A percentile compares a stretch with the other conserved stretches of the same genome.
Conservation (phyloP, 345 rosid genomes). For the Pistacia integerrima region DNA sequence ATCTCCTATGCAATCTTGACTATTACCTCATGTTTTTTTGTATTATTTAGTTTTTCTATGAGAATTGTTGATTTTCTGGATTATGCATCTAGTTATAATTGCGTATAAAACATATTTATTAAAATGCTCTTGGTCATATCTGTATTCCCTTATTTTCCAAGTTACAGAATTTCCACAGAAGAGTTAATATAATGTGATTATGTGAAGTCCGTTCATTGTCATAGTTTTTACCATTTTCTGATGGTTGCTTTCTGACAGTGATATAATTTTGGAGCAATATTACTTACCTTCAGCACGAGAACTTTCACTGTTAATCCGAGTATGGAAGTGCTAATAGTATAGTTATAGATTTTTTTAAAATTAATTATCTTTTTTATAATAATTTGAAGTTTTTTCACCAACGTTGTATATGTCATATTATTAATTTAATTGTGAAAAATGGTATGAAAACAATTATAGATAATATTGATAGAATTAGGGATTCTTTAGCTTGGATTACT, state of each 20-base stretch:
- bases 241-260: not conserved
- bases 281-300: slow-evolving; percentile 68
- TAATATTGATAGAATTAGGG: too few relatives aligned
- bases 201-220: not conserved
- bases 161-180: not conserved
- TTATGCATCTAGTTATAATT: not conserved
- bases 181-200: not conserved
- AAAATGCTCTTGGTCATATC: not conserved
- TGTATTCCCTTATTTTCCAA: not conserved
- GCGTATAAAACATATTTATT: not conserved
- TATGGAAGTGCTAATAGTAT: too few relatives aligned
- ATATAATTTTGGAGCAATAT: slow-evolving; percentile 50
- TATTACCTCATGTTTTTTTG: too few relatives aligned
- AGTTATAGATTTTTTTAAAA: too few relatives aligned
- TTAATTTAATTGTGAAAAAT: too few relatives aligned
- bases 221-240: not conserved
- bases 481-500: too few relatives aligned
- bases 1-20: not conserved
- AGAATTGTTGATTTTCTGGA: not conserved
- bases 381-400: too few relatives aligned
- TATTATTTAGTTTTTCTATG: not conserved
- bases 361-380: too few relatives aligned
- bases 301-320: too few relatives aligned
- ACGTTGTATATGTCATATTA: too few relatives aligned
- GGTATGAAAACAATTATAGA: too few relatives aligned